Percentiles rank a stretch among this genome's conserved stretches.
Evolutionary conservation across 352 stramenopile genomes (phyloP).

Genomic region (Phytophthora boehmeriae): DNA sequence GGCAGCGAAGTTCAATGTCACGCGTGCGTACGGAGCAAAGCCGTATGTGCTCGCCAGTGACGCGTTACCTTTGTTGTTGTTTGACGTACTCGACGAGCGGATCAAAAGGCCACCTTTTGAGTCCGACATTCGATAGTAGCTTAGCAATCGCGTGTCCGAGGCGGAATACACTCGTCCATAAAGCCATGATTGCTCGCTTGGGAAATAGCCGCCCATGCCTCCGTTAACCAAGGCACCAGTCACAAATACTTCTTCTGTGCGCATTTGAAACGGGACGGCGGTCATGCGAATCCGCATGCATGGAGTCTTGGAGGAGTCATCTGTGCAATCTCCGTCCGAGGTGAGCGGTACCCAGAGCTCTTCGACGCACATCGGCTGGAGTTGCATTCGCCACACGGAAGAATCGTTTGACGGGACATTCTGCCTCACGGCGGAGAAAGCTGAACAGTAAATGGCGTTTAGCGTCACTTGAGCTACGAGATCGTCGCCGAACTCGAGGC

Average conservation of each 20-base stretch:
- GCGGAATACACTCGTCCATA: slow-evolving; percentile 76
- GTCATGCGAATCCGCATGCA: slow-evolving; percentile 84
- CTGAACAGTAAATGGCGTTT: slow-evolving; percentile 85
- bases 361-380: slow-evolving; percentile 78
- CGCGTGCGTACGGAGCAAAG: slow-evolving; percentile 62
- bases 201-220: slow-evolving; percentile 80
- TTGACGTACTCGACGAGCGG: slow-evolving; percentile 63
- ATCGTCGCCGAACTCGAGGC: slow-evolving; percentile 89
- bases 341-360: slow-evolving; percentile 76
- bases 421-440: slow-evolving; percentile 60
- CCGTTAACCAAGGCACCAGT: slow-evolving; percentile 51
- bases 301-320: slow-evolving; percentile 28
- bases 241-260: slow-evolving; percentile 67
- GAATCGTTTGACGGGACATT: slow-evolving; percentile 52
- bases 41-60: slow-evolving; percentile 53
- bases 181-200: slow-evolving; percentile 55
- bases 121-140: slow-evolving; percentile 80
- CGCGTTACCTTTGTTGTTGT: slow-evolving; percentile 80
- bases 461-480: slow-evolving; percentile 72
- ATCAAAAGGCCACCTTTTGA: slow-evolving; percentile 72
- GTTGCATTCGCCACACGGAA: slow-evolving; percentile 64
- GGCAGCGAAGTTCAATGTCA: slow-evolving; percentile 79
- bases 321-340: slow-evolving; percentile 32
- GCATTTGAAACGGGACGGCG: slow-evolving; percentile 75
- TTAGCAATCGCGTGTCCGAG: slow-evolving; percentile 68